These are phyloP conservation scores for Leccinum angustisporum DNA, from an alignment of 1,284 basidiomycete genomes.

Conservation along the genomic window DNA sequence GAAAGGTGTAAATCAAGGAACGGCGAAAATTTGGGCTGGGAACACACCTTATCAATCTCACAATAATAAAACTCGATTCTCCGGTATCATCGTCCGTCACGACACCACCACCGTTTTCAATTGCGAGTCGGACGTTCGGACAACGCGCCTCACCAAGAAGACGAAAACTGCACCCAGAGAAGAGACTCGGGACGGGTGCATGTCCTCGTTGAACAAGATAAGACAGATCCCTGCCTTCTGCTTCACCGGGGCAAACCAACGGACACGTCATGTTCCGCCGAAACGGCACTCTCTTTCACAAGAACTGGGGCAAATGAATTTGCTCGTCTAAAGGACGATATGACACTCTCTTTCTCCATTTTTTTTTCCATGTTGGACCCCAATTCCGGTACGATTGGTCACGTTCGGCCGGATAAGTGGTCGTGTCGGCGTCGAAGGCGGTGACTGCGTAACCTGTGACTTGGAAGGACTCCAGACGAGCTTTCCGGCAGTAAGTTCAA, in stretches of 20 bases:
- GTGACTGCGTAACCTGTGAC: conserved; percentile 22
- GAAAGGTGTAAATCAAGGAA: neutral
- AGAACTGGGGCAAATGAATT: conserved; percentile 54
- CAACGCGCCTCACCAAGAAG: conserved; percentile 64
- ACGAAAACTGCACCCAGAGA: conserved; percentile 54
- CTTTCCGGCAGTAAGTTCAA: conserved; percentile 53
- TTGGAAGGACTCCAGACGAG: conserved; percentile 45
- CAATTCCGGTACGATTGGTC: neutral
- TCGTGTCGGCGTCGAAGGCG: conserved; percentile 17
- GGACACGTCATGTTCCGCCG: conserved; percentile 38
- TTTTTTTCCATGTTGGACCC: conserved; percentile 11
- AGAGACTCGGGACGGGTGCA: conserved; percentile 36
- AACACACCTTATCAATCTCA: conserved; percentile 65
- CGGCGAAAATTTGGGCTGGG: neutral
- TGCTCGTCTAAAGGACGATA: conserved; percentile 54
- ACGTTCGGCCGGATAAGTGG: neutral
- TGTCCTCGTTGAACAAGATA: conserved; percentile 8
- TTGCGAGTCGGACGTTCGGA: conserved; percentile 51
- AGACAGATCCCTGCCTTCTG: conserved; percentile 16
- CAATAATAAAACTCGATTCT: conserved; percentile 63
- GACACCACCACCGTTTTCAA: conserved; percentile 58
- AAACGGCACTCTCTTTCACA: conserved; percentile 40
- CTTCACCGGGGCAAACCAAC: conserved; percentile 19
- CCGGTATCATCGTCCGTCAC: conserved; percentile 43
- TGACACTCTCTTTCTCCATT: conserved; percentile 41